Base-by-base conservation (phyloP, 2,329 filamentous ascomycete genomes). In the Pseudocercospora cruenta region DNA sequence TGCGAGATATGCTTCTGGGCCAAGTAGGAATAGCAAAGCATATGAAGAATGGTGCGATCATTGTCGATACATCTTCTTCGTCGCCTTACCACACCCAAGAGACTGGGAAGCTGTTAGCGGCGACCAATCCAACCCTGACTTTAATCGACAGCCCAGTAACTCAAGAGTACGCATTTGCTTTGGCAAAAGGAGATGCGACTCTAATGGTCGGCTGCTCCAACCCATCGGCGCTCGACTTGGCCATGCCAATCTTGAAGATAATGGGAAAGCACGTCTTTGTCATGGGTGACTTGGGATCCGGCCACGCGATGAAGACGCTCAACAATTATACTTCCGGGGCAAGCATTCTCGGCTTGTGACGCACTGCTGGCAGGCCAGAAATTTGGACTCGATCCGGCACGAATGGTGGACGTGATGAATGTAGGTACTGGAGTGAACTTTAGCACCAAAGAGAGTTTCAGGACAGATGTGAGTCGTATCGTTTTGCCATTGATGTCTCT, bases 391-490 rank as follows among this genome's bases (percentile, higher is more conserved):
- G 70, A 77, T 64, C 75, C 75, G 2, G 68, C 70, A 51, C 74
- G 70, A 28, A 80, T 79, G 78, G 73, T 79, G 49, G 77, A 80
- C 55, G 78, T 78, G 22, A 73, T 80, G 66, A 80, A 80, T 66
- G 77, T 79, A 3, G 78, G 78, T 12, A 80, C 78, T 5, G 78
- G 78, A n/a, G 70, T 74, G 28, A 77, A 76, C 62, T 79, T 78
- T 63, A 74, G 73, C 16, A 79, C 78, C 1, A 70, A 67, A 55
- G 69, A 72, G 69, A 68, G 67, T 58, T 70, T 70, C 49, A 59
- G 62, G 54, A 65, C 64, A 8, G 69, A 70, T 61, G 69, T 70
- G 39, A 63, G 68, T 47, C 63, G 22, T 58, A 5, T 10, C 49
- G 19, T 62, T 26, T 59, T 33, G 22, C 5, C 10, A 45, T 19